Conservation (phyloP, 176 grass and related monocot species). For the Carex littledalei region DNA sequence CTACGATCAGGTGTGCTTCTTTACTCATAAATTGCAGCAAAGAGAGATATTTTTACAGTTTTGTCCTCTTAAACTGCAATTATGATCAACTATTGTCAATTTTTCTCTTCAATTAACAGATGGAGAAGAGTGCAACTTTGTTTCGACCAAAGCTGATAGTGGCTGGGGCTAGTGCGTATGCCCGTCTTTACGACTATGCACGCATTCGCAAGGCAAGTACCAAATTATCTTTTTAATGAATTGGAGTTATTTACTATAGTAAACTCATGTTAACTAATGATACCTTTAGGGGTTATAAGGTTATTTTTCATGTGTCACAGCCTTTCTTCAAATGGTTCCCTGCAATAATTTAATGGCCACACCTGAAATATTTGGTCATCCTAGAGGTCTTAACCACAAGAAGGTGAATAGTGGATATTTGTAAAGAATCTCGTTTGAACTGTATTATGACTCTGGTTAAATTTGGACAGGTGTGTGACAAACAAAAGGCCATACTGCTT, state of each 20-base stretch:
- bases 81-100: neutral
- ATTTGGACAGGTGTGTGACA: slow-evolving; percentile 77
- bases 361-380: no score
- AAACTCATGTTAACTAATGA: neutral
- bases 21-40: slow-evolving; percentile 12
- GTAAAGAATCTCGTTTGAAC: no score
- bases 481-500: slow-evolving; percentile 95
- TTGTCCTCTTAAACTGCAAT: neutral
- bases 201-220: slow-evolving; percentile 76
- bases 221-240: slow-evolving; percentile 5
- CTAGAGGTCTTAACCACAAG: no score
- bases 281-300: neutral
- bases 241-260: neutral
- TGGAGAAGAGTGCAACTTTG: slow-evolving; percentile 87
- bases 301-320: no score
- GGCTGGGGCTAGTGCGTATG: slow-evolving; percentile 97
- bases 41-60: neutral
- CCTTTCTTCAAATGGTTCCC: no score
- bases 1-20: slow-evolving; percentile 72
- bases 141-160: slow-evolving; percentile 97
- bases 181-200: slow-evolving; percentile 88
- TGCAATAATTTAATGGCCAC: no score
- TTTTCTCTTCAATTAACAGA: slow-evolving; percentile 19
- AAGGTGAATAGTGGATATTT: no score
- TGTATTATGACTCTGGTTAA: neutral